Percentiles rank a stretch among this genome's conserved stretches.
Conservation (phyloP, 1,284 basidiomycete genomes). For the Rhodotorula sp. region DNA sequence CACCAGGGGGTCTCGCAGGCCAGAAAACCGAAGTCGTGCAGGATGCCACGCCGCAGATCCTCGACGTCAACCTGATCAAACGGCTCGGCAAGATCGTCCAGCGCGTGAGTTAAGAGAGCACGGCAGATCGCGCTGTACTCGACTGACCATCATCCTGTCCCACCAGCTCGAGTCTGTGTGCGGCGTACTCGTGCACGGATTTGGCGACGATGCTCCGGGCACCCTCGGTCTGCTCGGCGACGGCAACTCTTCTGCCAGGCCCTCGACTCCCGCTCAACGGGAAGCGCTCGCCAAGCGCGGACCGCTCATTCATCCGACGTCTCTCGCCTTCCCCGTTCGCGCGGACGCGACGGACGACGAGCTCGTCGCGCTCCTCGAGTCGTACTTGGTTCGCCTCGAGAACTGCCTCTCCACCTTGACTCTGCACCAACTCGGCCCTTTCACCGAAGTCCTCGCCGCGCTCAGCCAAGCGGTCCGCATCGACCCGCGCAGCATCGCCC, state of each 20-base stretch:
- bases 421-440: constrained; percentile 46
- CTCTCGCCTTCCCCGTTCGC: constrained; percentile 69
- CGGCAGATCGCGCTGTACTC: background rate
- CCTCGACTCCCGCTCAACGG: constrained; percentile 45
- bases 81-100: constrained; percentile 35
- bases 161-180: constrained; percentile 28
- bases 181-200: constrained; percentile 29
- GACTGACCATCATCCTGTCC: background rate
- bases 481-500: constrained; percentile 35
- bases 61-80: constrained; percentile 37
- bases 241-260: constrained; percentile 7
- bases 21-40: constrained; percentile 56
- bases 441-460: constrained; percentile 45
- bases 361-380: constrained; percentile 68
- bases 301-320: constrained; percentile 55
- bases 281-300: constrained; percentile 53
- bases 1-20: constrained; percentile 55
- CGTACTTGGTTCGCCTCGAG: constrained; percentile 63
- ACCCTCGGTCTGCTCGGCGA: background rate
- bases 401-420: constrained; percentile 68
- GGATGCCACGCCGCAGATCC: constrained; percentile 45
- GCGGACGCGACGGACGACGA: constrained; percentile 75
- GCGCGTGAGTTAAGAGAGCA: constrained; percentile 3
- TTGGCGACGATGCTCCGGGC: constrained; percentile 1
- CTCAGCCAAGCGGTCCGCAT: constrained; percentile 40